Conservation (phyloP, 495 filamentous ascomycete species). For the Chaetomidium leptoderma region DNA sequence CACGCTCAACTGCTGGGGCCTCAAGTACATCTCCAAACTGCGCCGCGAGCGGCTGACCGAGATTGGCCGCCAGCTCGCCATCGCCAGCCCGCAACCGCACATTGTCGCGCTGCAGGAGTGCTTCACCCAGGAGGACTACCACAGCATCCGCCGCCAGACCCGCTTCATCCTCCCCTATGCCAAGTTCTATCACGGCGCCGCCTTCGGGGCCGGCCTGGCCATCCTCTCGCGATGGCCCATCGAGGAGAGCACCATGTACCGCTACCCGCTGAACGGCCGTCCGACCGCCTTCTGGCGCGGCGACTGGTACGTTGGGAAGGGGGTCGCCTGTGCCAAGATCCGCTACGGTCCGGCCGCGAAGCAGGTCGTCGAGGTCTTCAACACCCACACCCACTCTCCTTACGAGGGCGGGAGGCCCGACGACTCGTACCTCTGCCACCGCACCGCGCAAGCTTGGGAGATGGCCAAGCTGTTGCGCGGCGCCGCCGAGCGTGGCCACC, state of each 20-base stretch:
- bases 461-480: conserved; percentile 85
- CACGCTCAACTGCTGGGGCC: conserved; percentile 93
- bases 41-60: conserved; percentile 76
- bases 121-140: conserved; percentile 89
- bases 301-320: conserved; percentile 94
- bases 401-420: conserved; percentile 68
- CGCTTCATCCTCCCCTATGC: conserved; percentile 78
- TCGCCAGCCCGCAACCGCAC: conserved; percentile 63
- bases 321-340: conserved; percentile 80
- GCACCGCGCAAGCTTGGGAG: conserved; percentile 95
- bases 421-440: conserved; percentile 85
- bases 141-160: conserved; percentile 70
- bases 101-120: conserved; percentile 95
- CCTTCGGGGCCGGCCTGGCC: conserved; percentile 83
- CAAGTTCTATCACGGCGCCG: conserved; percentile 89
- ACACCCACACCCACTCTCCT: conserved; percentile 83
- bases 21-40: conserved; percentile 78
- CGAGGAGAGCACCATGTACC: conserved; percentile 79
- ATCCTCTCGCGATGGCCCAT: conserved; percentile 98
- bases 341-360: conserved; percentile 60
- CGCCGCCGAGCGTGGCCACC: conserved; percentile 76
- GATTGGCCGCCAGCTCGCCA: conserved; percentile 72
- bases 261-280: conserved; percentile 88
- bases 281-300: conserved; percentile 91
- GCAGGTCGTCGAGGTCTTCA: conserved; percentile 87